These are phyloP conservation scores for Phialocephala sp. DNA, from an alignment of 2,329 filamentous ascomycete species.

Conservation along the genomic window DNA sequence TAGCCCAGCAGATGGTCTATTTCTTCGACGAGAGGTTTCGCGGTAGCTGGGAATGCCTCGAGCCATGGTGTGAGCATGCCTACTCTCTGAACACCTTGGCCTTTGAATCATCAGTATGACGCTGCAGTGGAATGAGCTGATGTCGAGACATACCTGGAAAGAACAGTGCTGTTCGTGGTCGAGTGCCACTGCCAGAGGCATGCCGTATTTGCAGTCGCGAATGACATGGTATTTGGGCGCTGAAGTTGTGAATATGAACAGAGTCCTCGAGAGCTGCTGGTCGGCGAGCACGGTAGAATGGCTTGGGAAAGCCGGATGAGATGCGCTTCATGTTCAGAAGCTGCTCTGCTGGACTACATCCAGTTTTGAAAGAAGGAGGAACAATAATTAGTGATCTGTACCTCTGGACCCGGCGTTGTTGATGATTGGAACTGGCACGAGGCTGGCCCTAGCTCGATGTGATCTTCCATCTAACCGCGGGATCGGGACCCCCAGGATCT, in stretches of 20 bases:
- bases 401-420: neutral
- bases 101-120: slow-evolving; percentile 49
- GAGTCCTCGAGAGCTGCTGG: neutral
- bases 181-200: slow-evolving; percentile 33
- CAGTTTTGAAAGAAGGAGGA: neutral
- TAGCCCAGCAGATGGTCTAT: slow-evolving; percentile 80
- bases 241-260: neutral
- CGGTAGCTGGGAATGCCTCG: slow-evolving; percentile 80
- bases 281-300: slow-evolving; percentile 20
- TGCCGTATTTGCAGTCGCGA: slow-evolving; percentile 30
- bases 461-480: slow-evolving; percentile 23
- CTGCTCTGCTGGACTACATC: neutral
- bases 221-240: neutral
- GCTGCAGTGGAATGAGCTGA: slow-evolving; percentile 3
- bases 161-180: slow-evolving; percentile 46
- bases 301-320: slow-evolving; percentile 32
- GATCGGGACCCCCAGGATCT: slow-evolving; percentile 15
- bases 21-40: slow-evolving; percentile 79
- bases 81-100: slow-evolving; percentile 87
- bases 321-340: slow-evolving; percentile 37
- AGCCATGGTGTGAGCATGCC: slow-evolving; percentile 89
- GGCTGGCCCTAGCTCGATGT: slow-evolving; percentile 4
- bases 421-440: neutral
- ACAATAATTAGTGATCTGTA: neutral
- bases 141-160: slow-evolving; percentile 43